These are phyloP conservation scores for Clitopilus hobsonii DNA, from an alignment of 768 basidiomycete genomes.

Conservation along the genomic window DNA sequence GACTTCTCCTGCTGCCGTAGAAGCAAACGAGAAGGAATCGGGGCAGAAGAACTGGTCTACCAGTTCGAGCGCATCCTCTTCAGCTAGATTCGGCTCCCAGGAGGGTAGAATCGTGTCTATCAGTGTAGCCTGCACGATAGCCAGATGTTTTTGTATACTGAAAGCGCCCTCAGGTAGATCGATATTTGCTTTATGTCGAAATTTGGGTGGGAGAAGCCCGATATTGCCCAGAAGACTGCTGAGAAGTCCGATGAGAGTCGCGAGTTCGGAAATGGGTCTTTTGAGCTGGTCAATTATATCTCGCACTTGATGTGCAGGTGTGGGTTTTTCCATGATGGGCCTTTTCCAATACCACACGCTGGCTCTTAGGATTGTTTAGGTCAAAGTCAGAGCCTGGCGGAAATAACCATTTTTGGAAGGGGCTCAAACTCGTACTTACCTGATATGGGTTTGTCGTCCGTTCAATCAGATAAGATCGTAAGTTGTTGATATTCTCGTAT, in stretches of 20 bases:
- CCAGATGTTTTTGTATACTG: conserved; percentile 35
- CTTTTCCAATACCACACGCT: too few relatives aligned
- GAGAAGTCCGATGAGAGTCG: conserved; percentile 52
- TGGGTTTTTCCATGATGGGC: conserved; percentile 8
- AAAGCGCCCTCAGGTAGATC: conserved; percentile 29
- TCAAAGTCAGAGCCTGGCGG: too few relatives aligned
- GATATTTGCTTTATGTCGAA: conserved; percentile 34
- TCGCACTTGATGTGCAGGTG: conserved; percentile 20
- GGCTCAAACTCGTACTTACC: too few relatives aligned
- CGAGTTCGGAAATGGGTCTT: conserved; percentile 40
- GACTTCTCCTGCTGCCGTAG: conserved; percentile 44
- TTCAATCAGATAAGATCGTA: too few relatives aligned
- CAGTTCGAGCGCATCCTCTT: conserved; percentile 39
- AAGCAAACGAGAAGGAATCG: conserved; percentile 48
- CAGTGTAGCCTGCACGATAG: conserved; percentile 60
- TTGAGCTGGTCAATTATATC: conserved; percentile 41
- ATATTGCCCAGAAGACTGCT: conserved; percentile 52
- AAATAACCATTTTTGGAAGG: too few relatives aligned
- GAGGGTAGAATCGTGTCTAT: conserved; percentile 62
- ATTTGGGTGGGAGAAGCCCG: conserved; percentile 57
- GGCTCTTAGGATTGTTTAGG: too few relatives aligned
- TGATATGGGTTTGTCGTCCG: too few relatives aligned
- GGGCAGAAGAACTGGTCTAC: conserved; percentile 75
- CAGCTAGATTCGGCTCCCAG: conserved; percentile 58
- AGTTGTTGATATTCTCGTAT: too few relatives aligned